Conservation (phyloP, 179 eudicot species). For the Drosera spatulata region DNA sequence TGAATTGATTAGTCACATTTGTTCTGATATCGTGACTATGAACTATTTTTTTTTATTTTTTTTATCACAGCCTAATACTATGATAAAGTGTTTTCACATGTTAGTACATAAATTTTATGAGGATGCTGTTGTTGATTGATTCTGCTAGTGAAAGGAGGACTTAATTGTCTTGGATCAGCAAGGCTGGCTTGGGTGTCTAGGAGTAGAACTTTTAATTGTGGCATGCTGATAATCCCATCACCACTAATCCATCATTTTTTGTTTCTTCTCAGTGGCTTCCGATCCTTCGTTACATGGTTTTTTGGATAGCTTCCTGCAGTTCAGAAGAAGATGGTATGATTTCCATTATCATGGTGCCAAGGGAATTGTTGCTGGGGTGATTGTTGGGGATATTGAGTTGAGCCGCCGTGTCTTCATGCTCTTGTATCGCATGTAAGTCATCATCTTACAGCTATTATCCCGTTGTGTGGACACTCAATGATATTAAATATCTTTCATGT, state of each 20-base stretch:
- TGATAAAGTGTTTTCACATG: no score
- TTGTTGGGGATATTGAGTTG: conserved; percentile 87
- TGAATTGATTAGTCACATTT: no score
- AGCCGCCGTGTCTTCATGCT: conserved; percentile 85
- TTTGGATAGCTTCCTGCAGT: conserved; percentile 80
- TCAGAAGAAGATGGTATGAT: conserved; percentile 93
- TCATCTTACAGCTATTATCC: background rate
- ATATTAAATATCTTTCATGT: background rate
- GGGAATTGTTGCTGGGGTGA: conserved; percentile 86
- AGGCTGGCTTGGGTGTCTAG: no score
- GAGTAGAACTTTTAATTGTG: no score
- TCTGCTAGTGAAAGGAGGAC: no score
- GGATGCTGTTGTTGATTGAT: no score
- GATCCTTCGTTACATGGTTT: conserved; percentile 67
- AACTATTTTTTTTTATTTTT: no score
- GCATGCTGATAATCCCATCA: no score
- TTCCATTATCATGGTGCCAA: conserved; percentile 78
- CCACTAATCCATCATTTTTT: background rate
- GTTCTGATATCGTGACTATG: no score
- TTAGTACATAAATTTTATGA: no score
- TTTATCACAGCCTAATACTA: no score
- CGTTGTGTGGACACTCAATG: background rate
- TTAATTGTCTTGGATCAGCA: no score
- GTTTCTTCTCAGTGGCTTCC: conserved; percentile 49
- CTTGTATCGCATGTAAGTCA: conserved; percentile 78